phyloP scores from a whole-genome alignment of 179 eudicot genomes.

The Nepenthes alata region DNA sequence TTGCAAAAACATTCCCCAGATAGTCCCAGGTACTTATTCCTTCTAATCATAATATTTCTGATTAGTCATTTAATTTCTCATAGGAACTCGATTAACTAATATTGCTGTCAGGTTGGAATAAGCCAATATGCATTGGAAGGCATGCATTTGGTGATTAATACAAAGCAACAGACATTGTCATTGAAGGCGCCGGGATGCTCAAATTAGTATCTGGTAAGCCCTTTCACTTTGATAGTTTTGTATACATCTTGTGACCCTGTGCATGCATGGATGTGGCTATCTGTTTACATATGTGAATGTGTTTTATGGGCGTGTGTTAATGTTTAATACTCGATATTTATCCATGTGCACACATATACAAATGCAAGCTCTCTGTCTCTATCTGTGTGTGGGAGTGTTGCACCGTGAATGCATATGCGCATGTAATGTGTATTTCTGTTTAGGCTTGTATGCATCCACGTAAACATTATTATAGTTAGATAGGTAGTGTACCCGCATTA shows the following conservation, averaged over 20 bases:
- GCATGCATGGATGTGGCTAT: neutral
- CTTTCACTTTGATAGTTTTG: neutral
- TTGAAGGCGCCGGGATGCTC: constrained; percentile 84
- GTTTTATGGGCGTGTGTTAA: too few relatives aligned
- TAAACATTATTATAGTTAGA: too few relatives aligned
- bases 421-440: too few relatives aligned
- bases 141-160: constrained; percentile 99
- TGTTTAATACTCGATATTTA: too few relatives aligned
- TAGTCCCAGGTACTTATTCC: constrained; percentile 48
- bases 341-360: too few relatives aligned
- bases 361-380: neutral
- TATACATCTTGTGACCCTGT: neutral
- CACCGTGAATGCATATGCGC: too few relatives aligned
- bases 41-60: constrained; percentile 1
- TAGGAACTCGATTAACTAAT: neutral
- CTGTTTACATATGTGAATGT: neutral
- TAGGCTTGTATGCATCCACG: too few relatives aligned
- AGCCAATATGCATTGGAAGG: constrained; percentile 76
- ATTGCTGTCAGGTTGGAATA: neutral
- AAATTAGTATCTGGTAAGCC: constrained; percentile 78
- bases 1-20: constrained; percentile 64
- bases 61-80: neutral
- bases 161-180: constrained; percentile 79
- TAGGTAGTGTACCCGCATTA: too few relatives aligned
- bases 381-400: too few relatives aligned